Base-by-base conservation (phyloP, 2,329 filamentous ascomycete species). In the Pseudogymnoascus sp. region DNA sequence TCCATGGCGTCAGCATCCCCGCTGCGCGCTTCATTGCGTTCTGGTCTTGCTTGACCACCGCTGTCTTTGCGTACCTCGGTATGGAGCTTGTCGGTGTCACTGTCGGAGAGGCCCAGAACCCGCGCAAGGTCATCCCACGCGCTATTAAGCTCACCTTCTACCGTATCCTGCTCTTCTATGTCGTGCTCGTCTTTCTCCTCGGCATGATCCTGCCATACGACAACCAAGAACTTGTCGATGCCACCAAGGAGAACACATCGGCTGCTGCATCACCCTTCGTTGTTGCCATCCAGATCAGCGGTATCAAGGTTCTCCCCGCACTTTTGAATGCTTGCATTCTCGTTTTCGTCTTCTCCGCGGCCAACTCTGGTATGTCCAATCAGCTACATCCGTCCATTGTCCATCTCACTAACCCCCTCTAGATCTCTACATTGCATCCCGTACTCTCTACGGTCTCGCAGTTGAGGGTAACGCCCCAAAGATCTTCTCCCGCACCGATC, bases 311-410 rank as follows among this genome's bases (percentile, higher is more conserved):
- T 1, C 78, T 90, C 2, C 82, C 86, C 66, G 82, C 82, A 63
- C 78, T 88, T 66, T 85, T 89, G 75, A 89, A 90, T 69, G 85
- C 80, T 35, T 84, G 82, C 18, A 82, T 89, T 66, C 75, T 89
- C 59, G 84, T 86, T 14, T 87, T 84, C 5, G 86, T 85, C 1
- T 83, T 82, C 78, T 84, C 82, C 1, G 82, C 82, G 6, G 82
- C 79, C 25, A 85, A 84, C 68, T 81, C 82, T 0, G 82, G 36
- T 59, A 50, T 38, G 58, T 39, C 9, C 6, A 28, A 11, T 8
- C 36, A 18, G 18, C 18, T 2, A 18, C 28, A n/a, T 18, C 2
- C 22, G 12, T 12, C 3, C 6, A 28, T n/a, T 2, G 11, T n/a
- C 4, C 20, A 9, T 9, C 12, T 59, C 35, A 18, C 35, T 28